Percentiles rank a stretch among this genome's conserved stretches.
Conservation (phyloP, 2,329 filamentous ascomycete species). For the Pezicula carpinea region DNA sequence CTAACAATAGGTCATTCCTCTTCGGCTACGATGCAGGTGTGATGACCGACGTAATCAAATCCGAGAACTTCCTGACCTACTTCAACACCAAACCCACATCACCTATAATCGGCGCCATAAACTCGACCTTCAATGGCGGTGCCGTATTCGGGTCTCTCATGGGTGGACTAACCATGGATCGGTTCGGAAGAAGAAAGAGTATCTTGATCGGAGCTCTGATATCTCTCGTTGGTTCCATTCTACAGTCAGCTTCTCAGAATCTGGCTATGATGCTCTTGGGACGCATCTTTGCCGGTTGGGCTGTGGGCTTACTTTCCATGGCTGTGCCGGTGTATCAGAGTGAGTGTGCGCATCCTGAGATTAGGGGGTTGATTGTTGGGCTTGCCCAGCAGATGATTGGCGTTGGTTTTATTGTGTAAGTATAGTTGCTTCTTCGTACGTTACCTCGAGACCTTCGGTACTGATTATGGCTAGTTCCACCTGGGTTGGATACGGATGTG, state of each 20-base stretch:
- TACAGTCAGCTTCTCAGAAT: slow-evolving; percentile 23
- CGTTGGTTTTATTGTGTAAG: slow-evolving; percentile 13
- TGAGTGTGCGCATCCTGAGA: slow-evolving; percentile 25
- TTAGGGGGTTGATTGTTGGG: background rate
- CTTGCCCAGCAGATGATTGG: background rate
- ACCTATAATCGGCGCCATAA: slow-evolving; percentile 30
- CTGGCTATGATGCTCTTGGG: slow-evolving; percentile 38
- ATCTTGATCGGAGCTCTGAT: slow-evolving; percentile 24
- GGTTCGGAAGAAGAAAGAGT: slow-evolving; percentile 21
- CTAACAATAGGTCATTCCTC: no score
- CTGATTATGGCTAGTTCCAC: slow-evolving; percentile 20
- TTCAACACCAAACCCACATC: slow-evolving; percentile 1
- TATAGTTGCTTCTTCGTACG: slow-evolving; percentile 9
- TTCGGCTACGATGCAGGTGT: slow-evolving; percentile 31
- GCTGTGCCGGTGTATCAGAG: slow-evolving; percentile 41
- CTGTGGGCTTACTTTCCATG: slow-evolving; percentile 39
- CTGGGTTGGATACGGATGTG: slow-evolving; percentile 14
- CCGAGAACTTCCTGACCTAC: slow-evolving; percentile 19
- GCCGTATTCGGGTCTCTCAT: slow-evolving; percentile 28
- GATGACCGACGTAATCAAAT: slow-evolving; percentile 27
- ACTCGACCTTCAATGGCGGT: slow-evolving; percentile 31
- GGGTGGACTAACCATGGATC: slow-evolving; percentile 29
- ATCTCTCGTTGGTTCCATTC: slow-evolving; percentile 22
- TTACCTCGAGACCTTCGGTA: slow-evolving; percentile 14
- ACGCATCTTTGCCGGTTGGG: slow-evolving; percentile 42